Base-by-base conservation (phyloP, 306 rosid genomes). In the Quercus wislizeni region DNA sequence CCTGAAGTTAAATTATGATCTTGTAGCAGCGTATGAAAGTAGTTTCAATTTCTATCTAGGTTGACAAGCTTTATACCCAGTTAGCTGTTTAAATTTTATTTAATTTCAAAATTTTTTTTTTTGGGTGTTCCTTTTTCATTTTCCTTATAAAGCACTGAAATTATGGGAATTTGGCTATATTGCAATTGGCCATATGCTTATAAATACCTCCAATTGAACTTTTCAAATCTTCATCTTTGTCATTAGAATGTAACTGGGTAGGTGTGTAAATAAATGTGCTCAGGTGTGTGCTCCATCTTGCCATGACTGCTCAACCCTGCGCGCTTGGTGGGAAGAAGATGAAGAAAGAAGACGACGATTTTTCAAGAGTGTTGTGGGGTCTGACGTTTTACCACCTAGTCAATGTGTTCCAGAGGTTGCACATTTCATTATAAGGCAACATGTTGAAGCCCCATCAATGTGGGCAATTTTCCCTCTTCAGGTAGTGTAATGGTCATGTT, bases 291-390 rank as follows among this genome's bases (percentile, higher is more conserved):
- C 99, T 77, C 96, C 99, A 13, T 95, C 99, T 23, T 95, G 99
- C 88, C 97, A 95, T 79, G 99, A 95, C 86, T 89, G 95, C 83
- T 91, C 98, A 67, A 90, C 99, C 72, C 57, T 95, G 87, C 97
- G 99, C 73, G 98, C 98, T 75, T 95, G 99, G 99, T 95, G 99
- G 99, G 99, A 95, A 83, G 98, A 95, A 88, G 97, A 95, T 46
- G 99, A 93, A 68, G 99, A 93, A 28, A 90, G 99, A 87, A 83
- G 99, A 54, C 83, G 31, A 9, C 91, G 93, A 18, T 95, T 81
- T 85, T 90, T 88, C 84, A 89, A 90, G 84, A 83, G 31, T 59
- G 82, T 92, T 68, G 80, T 92, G 73, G 97, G 87, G 35, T 87
- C 97, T 18, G 88, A 95, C 68, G 76, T 23, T 71, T 75, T 89